Evolutionary conservation across 1,139 yeast genomes (phyloP).

Genomic region (Pichia inconspicua): DNA sequence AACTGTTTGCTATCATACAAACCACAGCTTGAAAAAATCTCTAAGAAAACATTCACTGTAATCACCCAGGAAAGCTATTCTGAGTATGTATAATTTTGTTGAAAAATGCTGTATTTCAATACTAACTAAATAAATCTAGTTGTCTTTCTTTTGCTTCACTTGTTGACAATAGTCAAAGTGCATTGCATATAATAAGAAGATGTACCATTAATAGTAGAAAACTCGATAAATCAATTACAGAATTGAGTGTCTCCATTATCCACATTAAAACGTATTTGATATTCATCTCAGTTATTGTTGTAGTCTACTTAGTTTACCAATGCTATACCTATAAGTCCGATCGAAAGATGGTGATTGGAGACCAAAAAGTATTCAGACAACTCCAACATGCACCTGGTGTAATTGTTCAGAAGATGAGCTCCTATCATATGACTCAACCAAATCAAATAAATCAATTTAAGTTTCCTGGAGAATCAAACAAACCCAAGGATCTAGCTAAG

Average conservation of each 20-base stretch:
- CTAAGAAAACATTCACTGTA: constrained; percentile 1
- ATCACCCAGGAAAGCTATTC: constrained; percentile 3
- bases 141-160: constrained; percentile 8
- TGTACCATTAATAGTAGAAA: constrained; percentile 3
- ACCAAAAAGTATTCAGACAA: not conserved
- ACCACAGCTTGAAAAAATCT: constrained; percentile 1
- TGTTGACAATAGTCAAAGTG: constrained; percentile 1
- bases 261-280: not conserved
- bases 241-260: not conserved
- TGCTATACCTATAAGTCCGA: not conserved
- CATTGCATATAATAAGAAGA: not conserved
- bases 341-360: not conserved
- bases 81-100: constrained; percentile 6
- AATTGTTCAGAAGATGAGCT: not conserved
- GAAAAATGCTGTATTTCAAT: no score
- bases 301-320: not conserved
- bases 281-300: not conserved
- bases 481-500: no score
- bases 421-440: not conserved
- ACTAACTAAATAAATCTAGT: constrained; percentile 3
- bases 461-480: no score
- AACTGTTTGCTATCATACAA: constrained; percentile 6
- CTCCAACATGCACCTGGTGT: not conserved
- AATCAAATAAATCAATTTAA: not conserved
- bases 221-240: constrained; percentile 1